Evolutionary conservation across 2,329 filamentous ascomycete genomes (phyloP), one percentile per base, ranked within the genome.

Genomic region (Aspergillus texensis): DNA sequence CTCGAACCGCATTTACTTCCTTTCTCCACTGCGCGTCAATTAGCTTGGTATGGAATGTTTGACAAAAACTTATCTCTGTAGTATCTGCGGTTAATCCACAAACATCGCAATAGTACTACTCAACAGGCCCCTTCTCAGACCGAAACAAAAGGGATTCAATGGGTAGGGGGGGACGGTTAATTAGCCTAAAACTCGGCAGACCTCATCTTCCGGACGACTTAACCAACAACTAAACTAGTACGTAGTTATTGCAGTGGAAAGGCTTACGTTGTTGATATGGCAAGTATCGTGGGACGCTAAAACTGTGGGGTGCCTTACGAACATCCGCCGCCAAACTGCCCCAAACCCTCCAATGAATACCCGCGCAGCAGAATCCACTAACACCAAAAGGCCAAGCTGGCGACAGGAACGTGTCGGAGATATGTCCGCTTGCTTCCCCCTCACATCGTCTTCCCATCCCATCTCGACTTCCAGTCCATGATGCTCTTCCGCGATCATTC

Each of bases 351-450:
- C 52, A 55, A 55, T 55, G 52, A 55, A 12, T 32, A 39, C 34
- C n/a, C 52, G 32, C 11, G 32, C 52, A n/a, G 52, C 58, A 55
- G 30, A 55, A 55, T 55, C 52, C 52, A 41, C 52, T 55, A 55
- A 43, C 57, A 34, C 58, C 45, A 57, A 68, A 68, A 68, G 68
- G 68, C 64, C 68, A 69, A 68, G 68, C 62, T 69, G 68, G 68
- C 68, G 66, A 66, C 58, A 63, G 66, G 45, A 62, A 63, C 64
- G 39, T 58, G 61, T 63, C 61, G 53, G 57, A 52, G 57, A 62
- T 63, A 30, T 50, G 53, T 24, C 61, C 61, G 61, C 60, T 14
- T 62, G 32, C 6, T 39, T 39, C 55, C 43, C 48, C 61, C 46
- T 54, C 56, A 46, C 61, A 39, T 55, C 55, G 12, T 34, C 52